Conservation (phyloP, 2,329 filamentous ascomycete genomes). For the Neoascochyta sp. region DNA sequence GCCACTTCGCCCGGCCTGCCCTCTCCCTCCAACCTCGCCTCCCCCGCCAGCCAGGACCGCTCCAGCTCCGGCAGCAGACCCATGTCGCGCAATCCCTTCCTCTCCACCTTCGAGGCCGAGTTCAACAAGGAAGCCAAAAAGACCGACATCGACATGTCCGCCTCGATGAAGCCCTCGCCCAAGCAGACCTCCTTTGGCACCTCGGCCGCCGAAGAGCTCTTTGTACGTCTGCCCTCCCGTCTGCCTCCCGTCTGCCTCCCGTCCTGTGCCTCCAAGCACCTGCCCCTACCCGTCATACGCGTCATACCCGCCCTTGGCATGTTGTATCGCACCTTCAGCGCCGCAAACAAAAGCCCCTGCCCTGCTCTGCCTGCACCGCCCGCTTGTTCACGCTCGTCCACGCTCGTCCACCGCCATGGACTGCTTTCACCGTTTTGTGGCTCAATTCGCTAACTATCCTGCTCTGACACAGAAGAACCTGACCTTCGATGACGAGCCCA, state of each 20-base stretch:
- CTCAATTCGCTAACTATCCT: conserved; percentile 44
- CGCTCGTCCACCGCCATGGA: conserved; percentile 33
- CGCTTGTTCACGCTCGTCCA: conserved; percentile 1
- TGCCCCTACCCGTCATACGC: conserved; percentile 2
- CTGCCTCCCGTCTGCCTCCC: conserved; percentile 10
- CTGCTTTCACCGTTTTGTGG: conserved; percentile 38
- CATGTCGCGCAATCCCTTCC: conserved; percentile 71
- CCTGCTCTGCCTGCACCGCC: not conserved
- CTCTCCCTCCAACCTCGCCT: conserved; percentile 34
- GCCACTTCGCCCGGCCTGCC: conserved; percentile 54
- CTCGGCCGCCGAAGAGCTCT: conserved; percentile 64
- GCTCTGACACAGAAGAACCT: conserved; percentile 58
- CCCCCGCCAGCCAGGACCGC: conserved; percentile 44
- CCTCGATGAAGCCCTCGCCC: conserved; percentile 42
- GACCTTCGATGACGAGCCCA: conserved; percentile 59
- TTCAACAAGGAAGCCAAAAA: conserved; percentile 36
- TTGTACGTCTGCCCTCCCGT: conserved; percentile 58
- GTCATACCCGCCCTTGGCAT: not conserved
- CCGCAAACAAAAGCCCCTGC: conserved; percentile 1
- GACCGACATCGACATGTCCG: conserved; percentile 37
- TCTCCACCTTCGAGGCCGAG: conserved; percentile 54
- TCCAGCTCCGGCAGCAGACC: conserved; percentile 58
- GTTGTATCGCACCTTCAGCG: conserved; percentile 4
- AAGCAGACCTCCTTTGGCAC: conserved; percentile 40
- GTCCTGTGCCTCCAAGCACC: conserved; percentile 12